A percentile compares a stretch with the other conserved stretches of the same genome.
Conservation (phyloP, 2,329 filamentous ascomycete species). For the Botryosphaeria agaves region DNA sequence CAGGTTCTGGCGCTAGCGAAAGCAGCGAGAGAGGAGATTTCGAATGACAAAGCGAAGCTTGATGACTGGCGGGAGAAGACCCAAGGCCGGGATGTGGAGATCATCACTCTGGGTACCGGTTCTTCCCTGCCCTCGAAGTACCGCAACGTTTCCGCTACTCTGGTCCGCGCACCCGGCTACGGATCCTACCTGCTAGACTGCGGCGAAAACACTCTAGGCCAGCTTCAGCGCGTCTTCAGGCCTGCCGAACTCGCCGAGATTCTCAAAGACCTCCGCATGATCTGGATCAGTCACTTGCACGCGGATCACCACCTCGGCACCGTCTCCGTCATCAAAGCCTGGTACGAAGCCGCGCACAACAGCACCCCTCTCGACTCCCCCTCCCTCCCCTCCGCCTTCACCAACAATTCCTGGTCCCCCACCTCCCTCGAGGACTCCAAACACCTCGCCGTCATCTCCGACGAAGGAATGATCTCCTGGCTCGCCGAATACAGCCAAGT, state of each 20-base stretch:
- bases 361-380: conserved; percentile 11
- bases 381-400: conserved; percentile 9
- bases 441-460: conserved; percentile 50
- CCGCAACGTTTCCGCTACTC: conserved; percentile 81
- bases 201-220: conserved; percentile 82
- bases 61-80: conserved; percentile 44
- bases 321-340: conserved; percentile 63
- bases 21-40: conserved; percentile 18
- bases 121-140: conserved; percentile 84
- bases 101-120: conserved; percentile 79
- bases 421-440: conserved; percentile 4
- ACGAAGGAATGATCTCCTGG: conserved; percentile 55
- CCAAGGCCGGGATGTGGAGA: conserved; percentile 58
- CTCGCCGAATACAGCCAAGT: conserved; percentile 63
- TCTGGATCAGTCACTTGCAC: conserved; percentile 92
- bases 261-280: conserved; percentile 57
- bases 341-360: conserved; percentile 44
- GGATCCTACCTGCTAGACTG: conserved; percentile 87
- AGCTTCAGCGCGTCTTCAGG: conserved; percentile 59
- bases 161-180: conserved; percentile 65
- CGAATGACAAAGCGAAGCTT: conserved; percentile 25
- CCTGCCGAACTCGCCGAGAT: conserved; percentile 48
- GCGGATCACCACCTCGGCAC: conserved; percentile 91
- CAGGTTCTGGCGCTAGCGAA: conserved; percentile 38
- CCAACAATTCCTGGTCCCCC: conserved; percentile 15